Evolutionary conservation across 495 filamentous ascomycete species (phyloP).

Genomic region (Trichoderma virens): DNA sequence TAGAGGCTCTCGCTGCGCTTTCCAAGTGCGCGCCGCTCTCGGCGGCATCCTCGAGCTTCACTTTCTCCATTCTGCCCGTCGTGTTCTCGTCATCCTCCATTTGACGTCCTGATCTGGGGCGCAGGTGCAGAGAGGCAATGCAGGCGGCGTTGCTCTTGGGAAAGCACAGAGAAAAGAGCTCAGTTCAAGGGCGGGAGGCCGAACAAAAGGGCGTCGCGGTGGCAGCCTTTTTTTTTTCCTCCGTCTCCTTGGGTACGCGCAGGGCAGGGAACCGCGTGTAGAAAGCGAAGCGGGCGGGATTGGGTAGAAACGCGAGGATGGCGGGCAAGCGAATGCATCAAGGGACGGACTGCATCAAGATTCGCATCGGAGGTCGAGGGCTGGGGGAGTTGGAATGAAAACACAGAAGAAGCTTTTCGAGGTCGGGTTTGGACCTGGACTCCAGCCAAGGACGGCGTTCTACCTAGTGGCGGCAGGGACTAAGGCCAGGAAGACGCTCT

Average conservation of each 20-base stretch:
- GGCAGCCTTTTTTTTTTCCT: background rate
- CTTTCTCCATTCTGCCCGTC: conserved; percentile 24
- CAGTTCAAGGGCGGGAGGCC: conserved; percentile 6
- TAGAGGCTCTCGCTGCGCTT: background rate
- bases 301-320: conserved; percentile 3
- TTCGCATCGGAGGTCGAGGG: conserved; percentile 14
- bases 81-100: conserved; percentile 37
- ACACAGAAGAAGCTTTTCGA: conserved; percentile 13
- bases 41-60: conserved; percentile 24
- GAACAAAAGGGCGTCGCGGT: background rate
- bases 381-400: conserved; percentile 13
- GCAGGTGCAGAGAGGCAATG: conserved; percentile 5
- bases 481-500: too few species aligned
- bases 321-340: background rate
- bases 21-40: conserved; percentile 18
- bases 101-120: conserved; percentile 7
- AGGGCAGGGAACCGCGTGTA: conserved; percentile 9
- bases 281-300: conserved; percentile 13
- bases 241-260: conserved; percentile 3
- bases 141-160: conserved; percentile 11
- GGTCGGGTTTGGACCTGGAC: conserved; percentile 9
- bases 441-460: background rate
- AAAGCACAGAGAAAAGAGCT: background rate
- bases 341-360: conserved; percentile 5
- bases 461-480: background rate